phyloP scores from a whole-genome alignment of 805 yeast genomes.

The Candida montana region DNA sequence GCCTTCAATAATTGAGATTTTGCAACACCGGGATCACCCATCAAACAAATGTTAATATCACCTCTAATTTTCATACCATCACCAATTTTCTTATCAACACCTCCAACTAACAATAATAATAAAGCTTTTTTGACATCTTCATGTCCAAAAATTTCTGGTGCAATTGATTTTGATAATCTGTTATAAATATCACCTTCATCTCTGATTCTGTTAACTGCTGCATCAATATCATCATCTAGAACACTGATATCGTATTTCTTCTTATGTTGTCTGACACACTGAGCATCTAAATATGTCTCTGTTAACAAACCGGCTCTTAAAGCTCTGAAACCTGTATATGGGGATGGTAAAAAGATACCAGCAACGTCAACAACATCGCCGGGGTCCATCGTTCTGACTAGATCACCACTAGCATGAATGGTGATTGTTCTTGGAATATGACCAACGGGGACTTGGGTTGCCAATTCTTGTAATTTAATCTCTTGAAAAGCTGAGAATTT shows the following conservation, averaged over 20 bases:
- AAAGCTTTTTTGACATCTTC: conserved; percentile 89
- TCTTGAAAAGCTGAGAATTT: conserved; percentile 95
- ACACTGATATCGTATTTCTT: conserved; percentile 70
- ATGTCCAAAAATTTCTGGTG: conserved; percentile 97
- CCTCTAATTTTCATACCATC: conserved; percentile 98
- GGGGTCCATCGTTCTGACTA: conserved; percentile 83
- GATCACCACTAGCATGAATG: conserved; percentile 85
- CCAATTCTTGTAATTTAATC: conserved; percentile 87
- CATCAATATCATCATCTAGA: conserved; percentile 50
- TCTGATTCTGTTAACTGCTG: conserved; percentile 50
- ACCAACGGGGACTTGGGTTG: conserved; percentile 96
- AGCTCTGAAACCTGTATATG: conserved; percentile 94
- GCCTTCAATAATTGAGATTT: conserved; percentile 93
- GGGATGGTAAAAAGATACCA: conserved; percentile 89
- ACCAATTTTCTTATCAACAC: conserved; percentile 89
- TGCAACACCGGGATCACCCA: conserved; percentile 99
- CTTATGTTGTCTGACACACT: conserved; percentile 80
- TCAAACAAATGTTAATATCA: conserved; percentile 88
- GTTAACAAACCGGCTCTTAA: conserved; percentile 88
- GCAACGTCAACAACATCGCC: conserved; percentile 93
- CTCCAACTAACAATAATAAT: conserved; percentile 81
- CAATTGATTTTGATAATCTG: conserved; percentile 79
- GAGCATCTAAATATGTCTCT: conserved; percentile 90
- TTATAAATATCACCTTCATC: conserved; percentile 69
- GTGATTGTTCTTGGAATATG: conserved; percentile 89